Evolutionary conservation across 2,329 filamentous ascomycete genomes (phyloP).

Genomic region (Aureobasidium sp.): DNA sequence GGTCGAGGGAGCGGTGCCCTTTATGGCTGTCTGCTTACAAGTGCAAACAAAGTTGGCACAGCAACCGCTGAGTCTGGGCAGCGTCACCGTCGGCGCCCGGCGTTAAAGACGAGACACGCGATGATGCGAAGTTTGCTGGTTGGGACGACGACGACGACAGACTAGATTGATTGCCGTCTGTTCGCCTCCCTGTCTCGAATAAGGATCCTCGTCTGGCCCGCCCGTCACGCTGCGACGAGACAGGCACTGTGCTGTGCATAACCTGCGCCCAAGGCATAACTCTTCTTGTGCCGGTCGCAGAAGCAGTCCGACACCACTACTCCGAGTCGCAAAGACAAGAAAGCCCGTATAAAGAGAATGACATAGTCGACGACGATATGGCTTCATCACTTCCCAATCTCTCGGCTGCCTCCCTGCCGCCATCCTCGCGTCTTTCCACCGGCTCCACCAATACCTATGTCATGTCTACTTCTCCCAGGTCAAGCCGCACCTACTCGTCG

Average conservation of each 20-base stretch:
- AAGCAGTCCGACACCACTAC: not conserved
- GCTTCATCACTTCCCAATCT: slow-evolving; percentile 16
- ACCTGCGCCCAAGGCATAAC: not conserved
- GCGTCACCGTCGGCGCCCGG: not conserved
- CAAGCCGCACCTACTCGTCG: slow-evolving; percentile 43
- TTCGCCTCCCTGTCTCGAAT: not conserved
- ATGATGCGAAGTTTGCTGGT: slow-evolving; percentile 6
- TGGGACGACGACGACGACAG: not conserved
- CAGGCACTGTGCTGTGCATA: slow-evolving; percentile 4
- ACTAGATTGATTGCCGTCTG: slow-evolving; percentile 3
- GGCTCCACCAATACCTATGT: slow-evolving; percentile 68
- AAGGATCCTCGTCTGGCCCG: not conserved
- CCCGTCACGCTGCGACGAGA: not conserved
- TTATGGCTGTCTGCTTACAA: slow-evolving; percentile 14
- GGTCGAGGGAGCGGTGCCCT: slow-evolving; percentile 7
- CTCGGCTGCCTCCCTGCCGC: slow-evolving; percentile 8
- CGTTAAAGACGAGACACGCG: slow-evolving; percentile 1
- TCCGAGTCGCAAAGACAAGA: not conserved
- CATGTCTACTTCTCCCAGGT: slow-evolving; percentile 78
- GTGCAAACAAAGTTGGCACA: slow-evolving; percentile 14
- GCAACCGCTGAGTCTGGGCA: not conserved
- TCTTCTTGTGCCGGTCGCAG: not conserved
- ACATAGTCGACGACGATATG: slow-evolving; percentile 14
- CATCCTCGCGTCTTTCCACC: slow-evolving; percentile 19
- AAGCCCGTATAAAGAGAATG: not conserved